phyloP scores from a whole-genome alignment of 2,329 filamentous ascomycete genomes.

The Colletotrichum acutatum region DNA sequence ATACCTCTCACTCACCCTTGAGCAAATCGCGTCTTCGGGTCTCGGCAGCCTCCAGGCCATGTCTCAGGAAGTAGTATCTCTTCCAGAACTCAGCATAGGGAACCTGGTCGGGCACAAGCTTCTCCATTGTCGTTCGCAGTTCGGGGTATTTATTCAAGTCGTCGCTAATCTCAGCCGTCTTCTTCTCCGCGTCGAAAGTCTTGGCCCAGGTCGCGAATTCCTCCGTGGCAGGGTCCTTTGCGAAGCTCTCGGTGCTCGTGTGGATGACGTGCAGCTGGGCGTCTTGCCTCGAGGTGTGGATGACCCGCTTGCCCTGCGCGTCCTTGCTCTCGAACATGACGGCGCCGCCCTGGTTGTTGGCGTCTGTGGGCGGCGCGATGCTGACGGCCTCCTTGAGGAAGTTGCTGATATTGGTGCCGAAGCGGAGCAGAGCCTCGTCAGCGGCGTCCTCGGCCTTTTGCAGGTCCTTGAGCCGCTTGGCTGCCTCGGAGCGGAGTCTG shows the following conservation, averaged over 20 bases:
- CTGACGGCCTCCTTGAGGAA: constrained; percentile 92
- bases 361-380: constrained; percentile 78
- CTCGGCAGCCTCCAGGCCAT: constrained; percentile 94
- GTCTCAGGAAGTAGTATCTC: constrained; percentile 93
- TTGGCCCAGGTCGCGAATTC: constrained; percentile 81
- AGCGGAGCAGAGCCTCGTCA: constrained; percentile 92
- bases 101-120: constrained; percentile 92
- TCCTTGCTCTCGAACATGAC: constrained; percentile 96
- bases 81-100: constrained; percentile 92
- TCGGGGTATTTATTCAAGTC: constrained; percentile 91
- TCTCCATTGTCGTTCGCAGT: constrained; percentile 90
- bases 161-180: constrained; percentile 83
- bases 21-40: constrained; percentile 87
- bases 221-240: constrained; percentile 79
- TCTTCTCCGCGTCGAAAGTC: constrained; percentile 82
- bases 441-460: constrained; percentile 94
- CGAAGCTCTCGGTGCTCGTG: constrained; percentile 83
- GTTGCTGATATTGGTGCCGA: constrained; percentile 88
- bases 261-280: constrained; percentile 97
- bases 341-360: constrained; percentile 61
- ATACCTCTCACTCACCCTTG: constrained; percentile 72
- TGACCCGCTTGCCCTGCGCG: constrained; percentile 87
- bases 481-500: constrained; percentile 79
- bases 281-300: constrained; percentile 94
- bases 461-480: constrained; percentile 87